These are phyloP conservation scores for Penicillium robsamsonii DNA, from an alignment of 495 filamentous ascomycete genomes.

Conservation along the genomic window DNA sequence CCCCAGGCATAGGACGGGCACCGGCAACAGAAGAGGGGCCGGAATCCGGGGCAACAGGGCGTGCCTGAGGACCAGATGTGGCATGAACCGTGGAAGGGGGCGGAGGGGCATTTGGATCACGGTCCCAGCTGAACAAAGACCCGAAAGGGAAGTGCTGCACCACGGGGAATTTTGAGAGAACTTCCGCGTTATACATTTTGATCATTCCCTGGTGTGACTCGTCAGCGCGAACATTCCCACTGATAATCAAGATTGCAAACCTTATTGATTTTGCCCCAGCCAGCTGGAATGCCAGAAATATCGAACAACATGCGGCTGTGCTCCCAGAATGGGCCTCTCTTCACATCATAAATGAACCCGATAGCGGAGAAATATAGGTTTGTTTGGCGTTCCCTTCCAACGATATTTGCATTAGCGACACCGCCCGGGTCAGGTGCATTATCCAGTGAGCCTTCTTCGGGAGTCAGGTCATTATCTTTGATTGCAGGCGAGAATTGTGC, in stretches of 20 bases:
- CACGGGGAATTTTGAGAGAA: slow-evolving; percentile 67
- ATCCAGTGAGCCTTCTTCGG: slow-evolving; percentile 71
- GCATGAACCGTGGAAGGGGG: slow-evolving; percentile 54
- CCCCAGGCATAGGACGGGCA: slow-evolving; percentile 22
- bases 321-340: slow-evolving; percentile 97
- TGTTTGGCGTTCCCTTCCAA: slow-evolving; percentile 62
- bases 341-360: slow-evolving; percentile 97
- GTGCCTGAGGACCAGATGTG: slow-evolving; percentile 52
- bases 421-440: slow-evolving; percentile 67
- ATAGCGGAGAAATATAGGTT: slow-evolving; percentile 99
- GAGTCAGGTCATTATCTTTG: slow-evolving; percentile 56
- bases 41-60: slow-evolving; percentile 25
- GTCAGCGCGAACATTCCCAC: slow-evolving; percentile 5
- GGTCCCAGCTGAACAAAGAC: slow-evolving; percentile 78
- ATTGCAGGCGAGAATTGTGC: slow-evolving; percentile 81
- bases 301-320: slow-evolving; percentile 95
- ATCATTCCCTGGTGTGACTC: slow-evolving; percentile 57
- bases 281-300: slow-evolving; percentile 82
- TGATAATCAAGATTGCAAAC: slow-evolving; percentile 34
- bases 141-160: slow-evolving; percentile 74
- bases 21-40: slow-evolving; percentile 16
- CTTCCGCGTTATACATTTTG: slow-evolving; percentile 72
- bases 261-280: slow-evolving; percentile 99
- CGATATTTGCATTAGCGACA: slow-evolving; percentile 62
- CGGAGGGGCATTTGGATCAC: slow-evolving; percentile 58